phyloP scores from a whole-genome alignment of 441 rosid species.

The Metrosideros polymorpha region DNA sequence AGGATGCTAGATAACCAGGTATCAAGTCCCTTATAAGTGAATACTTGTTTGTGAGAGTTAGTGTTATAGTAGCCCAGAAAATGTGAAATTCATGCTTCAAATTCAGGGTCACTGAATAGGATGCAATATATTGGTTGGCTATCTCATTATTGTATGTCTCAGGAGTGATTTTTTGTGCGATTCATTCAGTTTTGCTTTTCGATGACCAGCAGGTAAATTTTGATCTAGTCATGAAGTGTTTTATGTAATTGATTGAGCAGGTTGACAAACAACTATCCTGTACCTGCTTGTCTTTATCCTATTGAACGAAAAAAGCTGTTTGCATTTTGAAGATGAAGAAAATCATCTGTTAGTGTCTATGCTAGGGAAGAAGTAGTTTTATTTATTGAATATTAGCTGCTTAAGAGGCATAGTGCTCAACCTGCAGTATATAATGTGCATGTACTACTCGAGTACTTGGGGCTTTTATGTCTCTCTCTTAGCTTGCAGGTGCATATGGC shows the following conservation, averaged over 20 bases:
- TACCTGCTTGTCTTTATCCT: background rate
- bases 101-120: background rate
- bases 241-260: background rate
- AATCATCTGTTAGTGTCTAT: background rate
- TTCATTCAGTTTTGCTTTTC: background rate
- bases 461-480: background rate
- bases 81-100: background rate
- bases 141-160: background rate
- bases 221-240: background rate
- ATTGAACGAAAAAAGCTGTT: background rate
- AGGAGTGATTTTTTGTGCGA: background rate
- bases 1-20: background rate
- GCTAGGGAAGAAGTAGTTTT: background rate
- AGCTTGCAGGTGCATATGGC: background rate
- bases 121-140: background rate
- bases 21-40: background rate
- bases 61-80: background rate
- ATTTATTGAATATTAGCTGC: background rate
- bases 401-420: background rate
- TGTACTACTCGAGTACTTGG: background rate
- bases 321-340: background rate
- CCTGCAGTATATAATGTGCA: background rate
- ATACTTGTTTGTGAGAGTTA: background rate
- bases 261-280: background rate
- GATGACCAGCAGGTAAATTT: background rate